Conservation (phyloP, 1,139 yeast species). For the Debaryomyces udenii region DNA sequence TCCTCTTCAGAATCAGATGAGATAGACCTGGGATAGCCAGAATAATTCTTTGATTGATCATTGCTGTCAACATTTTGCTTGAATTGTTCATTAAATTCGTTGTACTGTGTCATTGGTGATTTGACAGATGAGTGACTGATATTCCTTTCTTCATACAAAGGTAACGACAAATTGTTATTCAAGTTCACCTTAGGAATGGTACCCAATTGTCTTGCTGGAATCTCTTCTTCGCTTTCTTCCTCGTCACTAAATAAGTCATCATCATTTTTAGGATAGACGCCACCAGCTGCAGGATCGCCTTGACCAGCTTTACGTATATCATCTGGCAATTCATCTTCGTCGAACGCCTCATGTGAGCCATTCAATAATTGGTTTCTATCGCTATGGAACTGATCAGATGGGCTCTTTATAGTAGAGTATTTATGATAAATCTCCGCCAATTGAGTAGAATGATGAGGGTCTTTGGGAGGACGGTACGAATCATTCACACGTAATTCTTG, state of each 20-base stretch:
- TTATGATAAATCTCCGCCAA: conserved; percentile 51
- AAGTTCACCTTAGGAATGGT: conserved; percentile 15
- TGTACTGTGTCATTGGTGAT: conserved; percentile 56
- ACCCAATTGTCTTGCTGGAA: conserved; percentile 34
- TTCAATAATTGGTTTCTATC: conserved; percentile 36
- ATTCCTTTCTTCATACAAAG: conserved; percentile 31
- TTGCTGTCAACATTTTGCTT: conserved; percentile 22
- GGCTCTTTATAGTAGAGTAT: conserved; percentile 44
- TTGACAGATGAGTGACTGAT: conserved; percentile 46
- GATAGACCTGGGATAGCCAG: conserved; percentile 13
- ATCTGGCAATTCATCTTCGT: conserved; percentile 40
- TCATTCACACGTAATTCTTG: not conserved
- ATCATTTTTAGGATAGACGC: conserved; percentile 43
- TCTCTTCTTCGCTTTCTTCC: conserved; percentile 29
- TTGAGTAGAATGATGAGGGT: conserved; percentile 39
- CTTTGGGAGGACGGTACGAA: not conserved
- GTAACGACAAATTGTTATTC: conserved; percentile 24
- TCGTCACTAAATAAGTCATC: conserved; percentile 43
- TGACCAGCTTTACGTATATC: conserved; percentile 34
- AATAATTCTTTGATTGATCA: conserved; percentile 1
- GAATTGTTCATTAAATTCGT: conserved; percentile 55
- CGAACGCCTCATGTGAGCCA: conserved; percentile 40
- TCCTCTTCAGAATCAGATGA: conserved; percentile 16
- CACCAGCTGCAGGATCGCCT: conserved; percentile 21
- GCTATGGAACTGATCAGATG: conserved; percentile 42